Evolutionary conservation across 768 basidiomycete genomes (phyloP), one percentile per base, ranked within the genome.

Genomic region (Fomitopsis pulvina): DNA sequence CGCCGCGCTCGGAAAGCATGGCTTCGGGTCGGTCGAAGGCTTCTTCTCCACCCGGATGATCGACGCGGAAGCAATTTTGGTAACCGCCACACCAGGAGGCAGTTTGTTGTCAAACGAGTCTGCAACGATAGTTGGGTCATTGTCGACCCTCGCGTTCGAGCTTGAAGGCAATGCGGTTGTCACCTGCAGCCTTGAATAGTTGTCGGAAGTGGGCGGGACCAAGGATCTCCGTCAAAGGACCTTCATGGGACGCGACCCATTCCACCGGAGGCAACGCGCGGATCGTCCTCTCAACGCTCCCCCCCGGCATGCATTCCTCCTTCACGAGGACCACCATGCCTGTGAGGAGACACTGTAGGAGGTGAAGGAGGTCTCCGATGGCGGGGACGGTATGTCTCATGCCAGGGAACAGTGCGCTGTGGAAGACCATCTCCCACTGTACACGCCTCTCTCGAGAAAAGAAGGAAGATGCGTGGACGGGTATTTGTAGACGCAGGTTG

Each of bases 371-470:
- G 54, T 71, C 69, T 40, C 60, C 63, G 55, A 71, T 56, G 30
- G 70, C 65, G 38, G 63, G 66, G 14, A 68, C 65, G 52, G 63
- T 62, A 52, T 70, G 70, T 18, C 70, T 64, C 48, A 70, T 59
- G 51, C 63, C 62, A 22, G 66, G 66, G 58, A 71, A 71, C 47
- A 68, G 60, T 34, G 67, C 67, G 48, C 66, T 64, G 53, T 69
- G 87, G 63, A 92, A 92, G 59, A 89, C 86, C 87, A 90, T 89
- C 64, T 90, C 80, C 88, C 89, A 92, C 63, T 90, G 87, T 41
- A 90, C 78, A 52, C 86, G 80, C 57, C 88, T 72, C 63, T 91
- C 86, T 10, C 87, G 87, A 43, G 83, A 85, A 70, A 91, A 92
- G 68, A 92, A 91, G 22, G 88, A 87, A 34, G 82, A 83, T 32